Base-by-base conservation (phyloP, 805 yeast species). In the Sungouiozyma ichnusensis region DNA sequence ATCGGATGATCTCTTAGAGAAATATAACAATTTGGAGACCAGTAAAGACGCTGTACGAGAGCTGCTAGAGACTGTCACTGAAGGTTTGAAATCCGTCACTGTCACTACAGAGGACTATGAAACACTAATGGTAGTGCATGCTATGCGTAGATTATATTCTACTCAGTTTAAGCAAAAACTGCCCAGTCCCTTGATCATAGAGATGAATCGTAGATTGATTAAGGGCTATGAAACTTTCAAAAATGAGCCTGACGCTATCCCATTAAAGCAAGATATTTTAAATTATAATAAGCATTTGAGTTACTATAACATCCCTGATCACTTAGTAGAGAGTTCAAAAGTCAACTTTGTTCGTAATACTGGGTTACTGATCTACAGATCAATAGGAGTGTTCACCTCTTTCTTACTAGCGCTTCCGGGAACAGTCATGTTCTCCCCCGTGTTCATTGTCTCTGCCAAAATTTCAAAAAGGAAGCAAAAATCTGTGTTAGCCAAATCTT, bases 41-140 rank as follows among this genome's bases (percentile, higher is more conserved):
- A 77, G 79, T 43, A 72, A 77, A 48, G 85, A 76, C 41, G 85
- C 94, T 0, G 83, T 88, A 8, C 75, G 74, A 47, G 79, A 79
- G 40, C 64, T 87, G 33, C 69, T 87, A 55, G 85, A 80, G 34
- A 69, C 73, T 7, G 74, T 87, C 37, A 76, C 87, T 14, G 74
- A 77, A 46, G 86, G 90, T 16, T 68, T 88, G 38, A 77, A 76
- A 51, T 75, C 94, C 2, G 96, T 87, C 16, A 88, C 96, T 2
- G 92, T 88, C 7, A 79, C 85, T 16, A 81, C 92, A 55, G 84
- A 85, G 13, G 95, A 87, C 56, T 87, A 79, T 64, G 96, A 88
- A 50, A 86, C 94, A 14, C 66, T 87, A 44, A 81, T 85, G 76
- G 85, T 84, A 15, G 80, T 87, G 33, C 96, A 87, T 62, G 92